Evolutionary conservation across 164 flowering plant species (phyloP), one percentile per base, ranked within the genome.

Genomic region (Liquidambar formosana): DNA sequence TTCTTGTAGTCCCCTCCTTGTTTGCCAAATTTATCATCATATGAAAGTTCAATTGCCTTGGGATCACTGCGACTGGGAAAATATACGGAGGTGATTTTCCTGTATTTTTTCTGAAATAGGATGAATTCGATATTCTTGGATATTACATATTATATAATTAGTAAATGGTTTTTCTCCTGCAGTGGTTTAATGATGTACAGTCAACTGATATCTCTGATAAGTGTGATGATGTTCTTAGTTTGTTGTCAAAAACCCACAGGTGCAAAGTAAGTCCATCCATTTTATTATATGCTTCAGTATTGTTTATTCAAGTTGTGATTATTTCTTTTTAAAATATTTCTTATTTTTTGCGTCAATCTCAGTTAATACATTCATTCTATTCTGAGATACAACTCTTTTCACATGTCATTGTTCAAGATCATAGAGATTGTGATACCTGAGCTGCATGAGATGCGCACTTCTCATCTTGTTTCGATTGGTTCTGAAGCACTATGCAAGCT

Each of bases 121-220:
- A 57, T 64, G 25, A 64, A 25, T 66, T 43, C 21, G 15, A 51
- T 44, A 52, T 49, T 27, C 9, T 54, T 66, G 59, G 26, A 46
- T 58, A 1, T 25, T 47, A 25, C 26, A 25, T 44, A 18, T 22
- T 65, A 56, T 48, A 0, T 33, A 33, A 33, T 33, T 2, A 33
- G 41, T 33, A 6, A 2, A 33, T 33, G 41, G 41, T 66, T 45
- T 43, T 57, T 76, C 38, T 33, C 8, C 64, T 83, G 80, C 88
- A 95, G 99, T 95, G 99, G 99, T 95, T 95, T 74, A 82, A 89
- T 81, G 97, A 95, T 82, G 97, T 93, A 18, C 66, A 78, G 67
- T 88, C 97, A 52, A 81, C 86, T 77, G 94, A 93, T 25, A 88
- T 95, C 67, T 87, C 97, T 62, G 78, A 73, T 59, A 91, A 83